phyloP scores from a whole-genome alignment of 2,329 filamentous ascomycete genomes.

The Neofusicoccum sp. region DNA sequence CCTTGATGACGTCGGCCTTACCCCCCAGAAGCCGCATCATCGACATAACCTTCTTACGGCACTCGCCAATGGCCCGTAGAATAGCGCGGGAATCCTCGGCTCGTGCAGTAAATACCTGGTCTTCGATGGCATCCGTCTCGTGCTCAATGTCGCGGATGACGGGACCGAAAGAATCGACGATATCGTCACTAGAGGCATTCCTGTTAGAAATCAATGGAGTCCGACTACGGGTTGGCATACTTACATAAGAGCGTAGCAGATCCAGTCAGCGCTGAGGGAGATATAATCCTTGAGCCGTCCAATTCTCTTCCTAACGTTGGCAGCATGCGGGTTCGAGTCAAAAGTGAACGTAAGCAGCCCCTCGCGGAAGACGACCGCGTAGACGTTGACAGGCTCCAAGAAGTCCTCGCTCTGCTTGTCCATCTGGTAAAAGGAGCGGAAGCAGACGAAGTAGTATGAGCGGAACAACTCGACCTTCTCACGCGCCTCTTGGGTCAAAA shows the following conservation, averaged over 20 bases:
- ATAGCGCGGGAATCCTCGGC: slow-evolving; percentile 87
- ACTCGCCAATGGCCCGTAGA: slow-evolving; percentile 81
- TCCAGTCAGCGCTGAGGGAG: slow-evolving; percentile 93
- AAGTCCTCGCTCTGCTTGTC: slow-evolving; percentile 78
- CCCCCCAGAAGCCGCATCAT: slow-evolving; percentile 89
- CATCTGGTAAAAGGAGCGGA: slow-evolving; percentile 85
- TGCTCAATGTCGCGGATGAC: slow-evolving; percentile 82
- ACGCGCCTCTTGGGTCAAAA: slow-evolving; percentile 88
- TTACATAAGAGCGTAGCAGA: slow-evolving; percentile 96
- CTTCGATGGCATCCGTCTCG: slow-evolving; percentile 90
- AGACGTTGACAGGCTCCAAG: slow-evolving; percentile 92
- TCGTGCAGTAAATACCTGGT: slow-evolving; percentile 89
- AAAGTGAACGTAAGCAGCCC: slow-evolving; percentile 95
- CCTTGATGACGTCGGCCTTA: slow-evolving; percentile 97
- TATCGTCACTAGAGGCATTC: slow-evolving; percentile 68
- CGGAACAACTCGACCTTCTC: slow-evolving; percentile 98
- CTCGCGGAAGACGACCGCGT: slow-evolving; percentile 94
- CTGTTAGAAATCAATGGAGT: slow-evolving; percentile 16
- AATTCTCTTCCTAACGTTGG: slow-evolving; percentile 87
- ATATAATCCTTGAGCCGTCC: slow-evolving; percentile 92
- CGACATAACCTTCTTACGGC: slow-evolving; percentile 92
- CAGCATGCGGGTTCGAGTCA: slow-evolving; percentile 78
- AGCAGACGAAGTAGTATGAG: slow-evolving; percentile 97
- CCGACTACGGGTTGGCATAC: slow-evolving; percentile 30
- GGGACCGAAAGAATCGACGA: slow-evolving; percentile 92